Base-by-base conservation (phyloP, 2,329 filamentous ascomycete genomes). In the Penicillium sp. region DNA sequence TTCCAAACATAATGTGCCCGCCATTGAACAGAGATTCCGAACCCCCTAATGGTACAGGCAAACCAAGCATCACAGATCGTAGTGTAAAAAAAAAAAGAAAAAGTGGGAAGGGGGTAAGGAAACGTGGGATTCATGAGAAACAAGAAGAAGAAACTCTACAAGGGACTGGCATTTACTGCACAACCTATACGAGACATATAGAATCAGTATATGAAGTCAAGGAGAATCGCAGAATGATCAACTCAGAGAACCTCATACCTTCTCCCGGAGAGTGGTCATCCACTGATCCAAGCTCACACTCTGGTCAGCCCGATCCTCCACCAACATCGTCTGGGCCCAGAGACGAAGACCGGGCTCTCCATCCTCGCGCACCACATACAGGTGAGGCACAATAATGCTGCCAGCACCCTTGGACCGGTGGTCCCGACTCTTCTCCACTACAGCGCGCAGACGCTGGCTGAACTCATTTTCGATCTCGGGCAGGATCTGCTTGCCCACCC, bases 261-360 rank as follows among this genome's bases (percentile, higher is more conserved):
- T 99, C 82, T 98, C 95, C 76, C 93, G 85, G 76, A 99, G 78
- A 69, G 86, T 87, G 55, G 91, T 92, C 82, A 98, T 88, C 88
- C 92, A 99, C 78, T 98, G 93, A 68, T 89, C 88, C 70, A 95
- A 88, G 73, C 93, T 96, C 78, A 96, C 88, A 49, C 92, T 89
- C 78, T 97, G 92, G 73, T 99, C 95, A 54, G 93, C 91, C 64
- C 93, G 84, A 77, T 99, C 95, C 77, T 99, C 95, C 47, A 99
- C 89, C 68, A 99, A 80, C 76, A 98, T 81, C 44, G 95, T 97
- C 81, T 97, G 93, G 45, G 95, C 95, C 95, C 95, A 99, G 62
- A 98, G 81, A 78, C 96, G 93, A 74, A 99, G 80, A 68, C 90
- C 93, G 31, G 95, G 95, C 78, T 99, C 95, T 52, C 95, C 95